Conservation (phyloP, 2,329 filamentous ascomycete species). For the Fusarium equiseti region DNA sequence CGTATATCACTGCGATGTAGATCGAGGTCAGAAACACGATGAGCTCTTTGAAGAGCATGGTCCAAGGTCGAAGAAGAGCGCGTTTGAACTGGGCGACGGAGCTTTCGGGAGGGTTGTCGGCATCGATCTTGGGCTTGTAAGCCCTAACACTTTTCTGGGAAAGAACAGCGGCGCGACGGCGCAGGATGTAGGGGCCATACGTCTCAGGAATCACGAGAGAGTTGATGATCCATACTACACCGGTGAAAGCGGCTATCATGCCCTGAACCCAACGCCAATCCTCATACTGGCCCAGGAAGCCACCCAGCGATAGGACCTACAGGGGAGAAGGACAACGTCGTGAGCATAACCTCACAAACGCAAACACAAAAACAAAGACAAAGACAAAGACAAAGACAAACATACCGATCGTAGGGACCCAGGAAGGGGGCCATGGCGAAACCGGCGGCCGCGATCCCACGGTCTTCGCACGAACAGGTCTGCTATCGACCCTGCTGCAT, state of each 20-base stretch:
- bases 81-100: neutral
- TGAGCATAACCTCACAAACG: neutral
- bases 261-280: constrained; percentile 76
- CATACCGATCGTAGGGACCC: constrained; percentile 66
- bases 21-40: constrained; percentile 83
- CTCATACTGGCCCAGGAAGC: constrained; percentile 69
- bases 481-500: constrained; percentile 72
- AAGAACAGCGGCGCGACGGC: neutral
- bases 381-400: neutral
- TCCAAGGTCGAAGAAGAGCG: constrained; percentile 52
- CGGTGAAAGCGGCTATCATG: constrained; percentile 71
- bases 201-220: constrained; percentile 50
- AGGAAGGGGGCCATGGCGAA: constrained; percentile 74
- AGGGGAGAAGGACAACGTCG: neutral
- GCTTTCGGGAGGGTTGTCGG: neutral
- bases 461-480: constrained; percentile 70
- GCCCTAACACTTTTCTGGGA: no score
- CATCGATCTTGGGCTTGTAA: no score
- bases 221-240: constrained; percentile 67
- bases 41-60: constrained; percentile 68
- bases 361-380: no score
- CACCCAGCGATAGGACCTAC: constrained; percentile 70
- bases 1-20: constrained; percentile 84
- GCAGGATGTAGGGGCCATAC: neutral
- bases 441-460: constrained; percentile 67